A percentile compares a stretch with the other conserved stretches of the same genome.
phyloP scores from a whole-genome alignment of 2,329 filamentous ascomycete genomes.

The Hypoxylon sp. region DNA sequence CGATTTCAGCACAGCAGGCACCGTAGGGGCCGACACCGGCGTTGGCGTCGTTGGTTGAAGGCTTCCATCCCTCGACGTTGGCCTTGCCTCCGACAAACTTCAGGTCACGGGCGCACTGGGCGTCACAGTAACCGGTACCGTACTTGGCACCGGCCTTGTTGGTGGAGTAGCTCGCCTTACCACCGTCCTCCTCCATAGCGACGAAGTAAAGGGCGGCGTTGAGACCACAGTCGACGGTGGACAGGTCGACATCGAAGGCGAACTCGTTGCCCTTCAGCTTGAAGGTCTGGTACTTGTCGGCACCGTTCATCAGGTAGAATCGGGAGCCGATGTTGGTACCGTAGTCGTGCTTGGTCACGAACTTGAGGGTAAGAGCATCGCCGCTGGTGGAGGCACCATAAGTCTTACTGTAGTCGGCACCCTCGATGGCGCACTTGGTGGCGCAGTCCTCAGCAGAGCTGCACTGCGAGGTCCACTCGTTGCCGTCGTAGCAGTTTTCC shows the following conservation, averaged over 20 bases:
- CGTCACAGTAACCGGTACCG: conserved; percentile 69
- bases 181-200: conserved; percentile 70
- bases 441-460: conserved; percentile 60
- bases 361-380: conserved; percentile 65
- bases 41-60: conserved; percentile 66
- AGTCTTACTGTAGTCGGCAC: conserved; percentile 62
- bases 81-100: conserved; percentile 68
- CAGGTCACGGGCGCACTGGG: conserved; percentile 64
- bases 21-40: conserved; percentile 66
- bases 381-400: conserved; percentile 65
- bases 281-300: conserved; percentile 71
- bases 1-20: conserved; percentile 73
- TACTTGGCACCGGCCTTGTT: conserved; percentile 66
- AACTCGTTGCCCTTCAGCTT: conserved; percentile 73
- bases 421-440: conserved; percentile 62
- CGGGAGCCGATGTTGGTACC: conserved; percentile 63
- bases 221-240: conserved; percentile 71
- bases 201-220: conserved; percentile 75
- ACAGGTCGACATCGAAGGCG: conserved; percentile 75
- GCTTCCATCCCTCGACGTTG: conserved; percentile 65
- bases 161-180: conserved; percentile 62
- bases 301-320: conserved; percentile 71
- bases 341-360: conserved; percentile 65
- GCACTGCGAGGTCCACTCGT: conserved; percentile 58
- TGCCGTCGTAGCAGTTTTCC: conserved; percentile 67